phyloP scores from a whole-genome alignment of 1,139 yeast species.

The Candida sanyaensis region DNA sequence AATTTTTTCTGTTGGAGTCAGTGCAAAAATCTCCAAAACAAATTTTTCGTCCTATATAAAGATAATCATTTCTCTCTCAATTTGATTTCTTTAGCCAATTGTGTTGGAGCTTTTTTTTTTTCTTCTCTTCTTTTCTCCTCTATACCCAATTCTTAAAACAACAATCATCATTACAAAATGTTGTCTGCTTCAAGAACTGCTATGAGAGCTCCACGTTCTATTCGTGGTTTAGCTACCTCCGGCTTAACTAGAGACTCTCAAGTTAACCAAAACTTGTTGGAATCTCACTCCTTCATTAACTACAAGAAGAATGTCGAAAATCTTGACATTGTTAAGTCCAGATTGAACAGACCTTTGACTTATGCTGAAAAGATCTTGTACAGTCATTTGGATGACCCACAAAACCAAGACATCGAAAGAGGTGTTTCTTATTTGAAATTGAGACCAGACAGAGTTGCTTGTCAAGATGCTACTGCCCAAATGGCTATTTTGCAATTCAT shows the following conservation, averaged over 20 bases:
- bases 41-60: neutral
- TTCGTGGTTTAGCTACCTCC: slow-evolving; percentile 77
- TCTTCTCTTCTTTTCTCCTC: slow-evolving; percentile 1
- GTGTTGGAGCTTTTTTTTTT: slow-evolving; percentile 3
- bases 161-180: slow-evolving; percentile 21
- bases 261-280: slow-evolving; percentile 90
- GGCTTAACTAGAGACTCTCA: slow-evolving; percentile 85
- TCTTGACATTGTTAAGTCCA: slow-evolving; percentile 80
- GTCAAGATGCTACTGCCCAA: slow-evolving; percentile 99
- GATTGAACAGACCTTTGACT: slow-evolving; percentile 92
- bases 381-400: slow-evolving; percentile 96
- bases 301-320: slow-evolving; percentile 82
- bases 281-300: slow-evolving; percentile 76
- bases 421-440: slow-evolving; percentile 95
- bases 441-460: slow-evolving; percentile 99
- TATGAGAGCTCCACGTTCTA: slow-evolving; percentile 35
- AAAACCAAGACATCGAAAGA: slow-evolving; percentile 91
- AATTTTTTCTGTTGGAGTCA: neutral
- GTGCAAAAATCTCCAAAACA: neutral
- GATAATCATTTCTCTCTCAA: neutral
- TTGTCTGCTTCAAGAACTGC: slow-evolving; percentile 43
- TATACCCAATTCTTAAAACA: neutral
- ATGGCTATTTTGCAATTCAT: slow-evolving; percentile 95
- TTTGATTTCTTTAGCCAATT: slow-evolving; percentile 4
- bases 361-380: slow-evolving; percentile 96